Base-by-base conservation (phyloP, 2,329 filamentous ascomycete genomes). In the Ophiostoma himal-ulmi region DNA sequence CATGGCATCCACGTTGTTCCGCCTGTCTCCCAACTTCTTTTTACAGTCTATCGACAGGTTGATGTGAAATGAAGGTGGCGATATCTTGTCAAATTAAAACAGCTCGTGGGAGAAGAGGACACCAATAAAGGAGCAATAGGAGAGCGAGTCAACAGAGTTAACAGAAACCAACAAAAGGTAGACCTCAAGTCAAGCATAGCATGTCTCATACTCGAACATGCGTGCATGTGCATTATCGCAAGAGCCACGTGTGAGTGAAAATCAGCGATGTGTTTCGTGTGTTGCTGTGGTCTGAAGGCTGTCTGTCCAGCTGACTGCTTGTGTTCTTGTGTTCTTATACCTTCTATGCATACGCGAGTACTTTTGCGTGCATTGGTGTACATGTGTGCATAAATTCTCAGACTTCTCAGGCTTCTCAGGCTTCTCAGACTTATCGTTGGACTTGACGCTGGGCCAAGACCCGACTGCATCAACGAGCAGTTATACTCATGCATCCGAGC, bases 321-420 rank as follows among this genome's bases (percentile, higher is more conserved):
- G 44, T 52, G 17, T 52, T 22, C 20, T 22, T 11, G 52, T 60
- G 54, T 60, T 60, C 54, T 60, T 26, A 34, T 60, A 11, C 54
- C 54, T 60, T 60, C 54, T 60, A 34, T 60, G 54, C 54, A 60
- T 60, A 60, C 26, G 54, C 54, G 22, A 60, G 54, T 60, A 60
- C 54, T 60, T 62, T 62, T 62, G 26, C 22, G 20, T 54, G 52
- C 52, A 54, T 54, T 22, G 5, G 48, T 22, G n/a, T 60, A 22
- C 26, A 34, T 60, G 26, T 30, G 57, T 62, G n/a, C 52, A 57
- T 57, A 22, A 57, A 26, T 22, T 57, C 52, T 57, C 17, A 48
- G 44, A 48, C 44, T 7, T 44, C 1, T 20, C 37, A 8, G 44
- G 4, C 30, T 30, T 30, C 30, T 30, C 3, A 30, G 30, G 3